Evolutionary conservation across 2,329 filamentous ascomycete species (phyloP), one percentile per base, ranked within the genome.

Genomic region (Mycosphaerella sp.): DNA sequence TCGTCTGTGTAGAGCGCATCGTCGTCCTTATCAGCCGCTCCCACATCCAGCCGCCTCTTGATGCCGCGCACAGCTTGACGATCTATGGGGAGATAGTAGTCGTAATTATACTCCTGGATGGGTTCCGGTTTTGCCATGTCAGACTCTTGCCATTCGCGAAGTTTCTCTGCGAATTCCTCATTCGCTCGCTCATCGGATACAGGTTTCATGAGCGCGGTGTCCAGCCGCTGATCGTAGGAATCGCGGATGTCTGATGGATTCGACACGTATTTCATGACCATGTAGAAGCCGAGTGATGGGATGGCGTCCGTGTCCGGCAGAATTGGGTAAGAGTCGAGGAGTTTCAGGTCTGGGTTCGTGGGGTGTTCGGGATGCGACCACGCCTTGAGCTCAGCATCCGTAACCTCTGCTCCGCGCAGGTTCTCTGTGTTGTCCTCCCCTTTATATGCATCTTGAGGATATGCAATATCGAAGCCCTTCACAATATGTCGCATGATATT

Each of bases 381-480:
- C 2, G 80, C 80, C 50, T 77, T 73, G 14, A 70, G 68, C 57
- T 84, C 81, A 36, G 75, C 73, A 25, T 76, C 72, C 1, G 75
- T 75, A 17, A 75, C 67, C 17, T 75, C 71, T 40, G 79, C 75
- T 32, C 78, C 79, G 41, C 76, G 74, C 28, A 82, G 69, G 17
- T 72, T 75, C 34, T 72, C 73, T 2, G 70, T 66, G 16, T 73
- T 76, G 81, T 88, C 78, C 77, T 84, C 71, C 71, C 81, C 75
- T 75, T 80, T 75, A 84, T 87, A 73, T 71, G 82, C 66, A 75
- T 84, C 52, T 57, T 81, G 75, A 10, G 81, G 80, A 34, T 84
- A 81, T 10, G 81, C 81, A 49, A 84, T 72, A 63, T 84, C 79
- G 65, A 84, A 85, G 50, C 79, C 79, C 62, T 84, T 84, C 53